A percentile compares a stretch with the other conserved stretches of the same genome.
These are phyloP conservation scores for Naganishia friedmannii DNA, from an alignment of 768 basidiomycete genomes.

Conservation along the genomic window DNA sequence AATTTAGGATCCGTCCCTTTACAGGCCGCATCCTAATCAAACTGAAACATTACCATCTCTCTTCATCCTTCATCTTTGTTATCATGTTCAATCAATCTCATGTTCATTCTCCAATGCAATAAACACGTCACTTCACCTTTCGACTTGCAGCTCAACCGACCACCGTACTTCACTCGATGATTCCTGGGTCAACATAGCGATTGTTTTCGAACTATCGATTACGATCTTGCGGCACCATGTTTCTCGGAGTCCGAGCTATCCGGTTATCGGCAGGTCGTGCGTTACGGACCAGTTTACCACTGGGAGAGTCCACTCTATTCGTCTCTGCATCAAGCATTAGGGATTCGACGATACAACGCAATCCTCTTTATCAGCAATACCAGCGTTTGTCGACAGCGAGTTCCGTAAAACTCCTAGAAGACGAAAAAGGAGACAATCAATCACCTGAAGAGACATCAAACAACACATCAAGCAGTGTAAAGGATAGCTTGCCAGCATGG, in stretches of 20 bases:
- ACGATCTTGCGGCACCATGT: neutral
- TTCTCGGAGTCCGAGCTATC: neutral
- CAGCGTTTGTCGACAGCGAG: neutral
- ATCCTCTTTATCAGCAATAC: neutral
- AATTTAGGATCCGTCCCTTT: too few species aligned
- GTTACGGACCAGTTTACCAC: neutral
- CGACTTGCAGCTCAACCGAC: too few species aligned
- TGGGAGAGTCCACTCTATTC: neutral
- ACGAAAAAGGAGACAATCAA: neutral
- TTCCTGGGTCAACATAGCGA: too few species aligned
- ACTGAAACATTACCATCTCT: too few species aligned
- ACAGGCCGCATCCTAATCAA: too few species aligned
- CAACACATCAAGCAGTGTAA: neutral
- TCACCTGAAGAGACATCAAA: neutral
- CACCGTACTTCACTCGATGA: too few species aligned
- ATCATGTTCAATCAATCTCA: too few species aligned
- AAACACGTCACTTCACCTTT: too few species aligned
- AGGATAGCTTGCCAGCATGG: slow-evolving; percentile 1
- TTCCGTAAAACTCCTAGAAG: neutral
- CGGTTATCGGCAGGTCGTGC: neutral
- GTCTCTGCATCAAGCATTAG: neutral
- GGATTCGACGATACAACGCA: neutral
- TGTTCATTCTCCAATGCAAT: too few species aligned
- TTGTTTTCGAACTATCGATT: neutral
- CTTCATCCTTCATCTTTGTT: too few species aligned